Evolutionary conservation across 768 basidiomycete genomes (phyloP), one percentile per base, ranked within the genome.

Genomic region (Crepidotus variabilis): DNA sequence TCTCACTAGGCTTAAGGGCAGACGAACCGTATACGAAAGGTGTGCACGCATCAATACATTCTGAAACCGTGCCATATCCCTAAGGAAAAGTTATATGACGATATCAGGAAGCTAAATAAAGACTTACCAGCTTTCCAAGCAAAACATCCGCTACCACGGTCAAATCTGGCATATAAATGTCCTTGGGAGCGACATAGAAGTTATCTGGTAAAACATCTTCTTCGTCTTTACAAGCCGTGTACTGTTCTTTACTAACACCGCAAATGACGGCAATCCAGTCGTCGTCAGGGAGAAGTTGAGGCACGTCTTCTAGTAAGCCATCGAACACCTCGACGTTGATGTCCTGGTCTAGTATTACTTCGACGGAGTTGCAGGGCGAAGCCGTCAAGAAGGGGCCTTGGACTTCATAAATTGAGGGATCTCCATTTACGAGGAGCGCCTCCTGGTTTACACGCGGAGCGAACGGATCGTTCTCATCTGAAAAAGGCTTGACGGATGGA

Each of bases 131-230:
- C 69, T 92, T 92, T 36, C 90, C 90, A 35, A 92, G 75, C 13
- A 92, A 73, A 18, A 88, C 88, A 63, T 92, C 88, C 4, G 79
- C 84, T 7, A 83, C 77, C 1, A 87, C 87, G 23, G 83, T 89
- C 59, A 92, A 67, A 68, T 92, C 88, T 16, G 90, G 90, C 85
- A 92, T 90, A 68, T 91, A 90, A 35, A 91, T 83, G 62, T 89
- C 83, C 67, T 75, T 78, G 33, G 88, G 89, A 2, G 88, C 89
- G 39, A 90, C 82, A 61, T 80, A 92, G 70, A 92, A 90, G 16
- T 78, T 77, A 10, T 85, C 81, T 0, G 90, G 90, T 13, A 91
- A 67, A 51, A 72, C 74, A 9, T 67, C 60, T 22, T 69, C 67
- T 13, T 64, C 64, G 50, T 91, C 28, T 8, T 28, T 28, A 8